Percentiles rank a stretch among this genome's conserved stretches.
Conservation (phyloP, 2,329 filamentous ascomycete species). For the Aspergillus sp. region DNA sequence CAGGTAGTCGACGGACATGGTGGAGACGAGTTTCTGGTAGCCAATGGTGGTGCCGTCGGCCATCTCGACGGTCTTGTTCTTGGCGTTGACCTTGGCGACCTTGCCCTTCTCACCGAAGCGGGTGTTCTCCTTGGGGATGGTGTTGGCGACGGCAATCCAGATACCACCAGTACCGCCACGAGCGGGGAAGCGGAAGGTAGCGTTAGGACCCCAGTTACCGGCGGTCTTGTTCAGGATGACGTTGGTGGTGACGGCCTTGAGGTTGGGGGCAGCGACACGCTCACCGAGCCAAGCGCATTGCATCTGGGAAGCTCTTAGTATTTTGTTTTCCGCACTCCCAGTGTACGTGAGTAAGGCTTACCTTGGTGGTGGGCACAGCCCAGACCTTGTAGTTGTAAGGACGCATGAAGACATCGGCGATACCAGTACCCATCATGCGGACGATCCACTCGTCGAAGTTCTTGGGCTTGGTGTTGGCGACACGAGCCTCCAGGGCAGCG, state of each 20-base stretch:
- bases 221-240: conserved; percentile 93
- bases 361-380: conserved; percentile 95
- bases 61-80: conserved; percentile 72
- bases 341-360: conserved; percentile 37
- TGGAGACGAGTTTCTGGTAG: conserved; percentile 89
- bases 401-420: conserved; percentile 95
- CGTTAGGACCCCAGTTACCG: conserved; percentile 96
- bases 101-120: conserved; percentile 76
- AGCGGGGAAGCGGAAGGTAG: conserved; percentile 96
- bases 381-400: conserved; percentile 99
- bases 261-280: conserved; percentile 91
- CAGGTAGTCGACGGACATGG: conserved; percentile 89
- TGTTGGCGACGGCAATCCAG: conserved; percentile 95
- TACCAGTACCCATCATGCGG: conserved; percentile 77
- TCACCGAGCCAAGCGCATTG: conserved; percentile 98
- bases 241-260: conserved; percentile 90
- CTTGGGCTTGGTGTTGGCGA: conserved; percentile 84
- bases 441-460: conserved; percentile 98
- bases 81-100: conserved; percentile 79
- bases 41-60: conserved; percentile 78
- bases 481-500: conserved; percentile 76
- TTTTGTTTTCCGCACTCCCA: not conserved
- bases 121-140: conserved; percentile 83
- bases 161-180: conserved; percentile 94
- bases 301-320: conserved; percentile 56